phyloP scores from a whole-genome alignment of 306 rosid species.

The Pachyrhizus erosus region DNA sequence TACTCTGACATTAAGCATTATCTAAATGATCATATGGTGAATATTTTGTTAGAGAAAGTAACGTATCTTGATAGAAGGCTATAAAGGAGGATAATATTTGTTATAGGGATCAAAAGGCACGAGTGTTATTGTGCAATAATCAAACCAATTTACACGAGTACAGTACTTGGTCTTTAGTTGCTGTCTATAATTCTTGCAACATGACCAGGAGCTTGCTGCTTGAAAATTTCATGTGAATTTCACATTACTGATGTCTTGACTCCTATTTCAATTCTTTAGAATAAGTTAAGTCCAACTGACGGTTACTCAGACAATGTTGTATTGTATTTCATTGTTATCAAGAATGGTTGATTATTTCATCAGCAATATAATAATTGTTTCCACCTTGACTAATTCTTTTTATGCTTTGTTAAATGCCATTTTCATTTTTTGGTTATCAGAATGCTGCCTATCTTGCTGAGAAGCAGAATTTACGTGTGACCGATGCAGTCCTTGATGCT shows the following conservation, averaged over 20 bases:
- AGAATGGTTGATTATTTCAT: neutral
- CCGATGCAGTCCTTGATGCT: conserved; percentile 55
- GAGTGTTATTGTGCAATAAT: neutral
- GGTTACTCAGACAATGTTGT: neutral
- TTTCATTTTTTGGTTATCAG: conserved; percentile 49
- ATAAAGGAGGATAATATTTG: neutral
- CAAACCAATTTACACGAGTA: neutral
- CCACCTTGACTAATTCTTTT: neutral
- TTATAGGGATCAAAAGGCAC: neutral
- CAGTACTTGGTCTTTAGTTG: neutral
- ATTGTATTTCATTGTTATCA: conserved; percentile 11
- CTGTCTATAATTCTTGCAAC: neutral
- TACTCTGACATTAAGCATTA: neutral
- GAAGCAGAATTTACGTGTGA: conserved; percentile 52
- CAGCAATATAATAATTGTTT: neutral
- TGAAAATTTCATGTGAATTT: conserved; percentile 18
- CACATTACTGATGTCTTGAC: neutral
- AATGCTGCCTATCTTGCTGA: conserved; percentile 77
- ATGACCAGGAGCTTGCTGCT: neutral
- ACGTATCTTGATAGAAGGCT: neutral
- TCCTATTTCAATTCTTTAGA: neutral
- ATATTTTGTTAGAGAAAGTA: neutral
- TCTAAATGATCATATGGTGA: neutral
- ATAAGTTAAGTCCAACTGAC: conserved; percentile 19
- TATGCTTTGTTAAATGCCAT: conserved; percentile 15